These are phyloP conservation scores for Dissophora ornata DNA, from an alignment of 192 early-diverging fungal species.

Conservation along the genomic window DNA sequence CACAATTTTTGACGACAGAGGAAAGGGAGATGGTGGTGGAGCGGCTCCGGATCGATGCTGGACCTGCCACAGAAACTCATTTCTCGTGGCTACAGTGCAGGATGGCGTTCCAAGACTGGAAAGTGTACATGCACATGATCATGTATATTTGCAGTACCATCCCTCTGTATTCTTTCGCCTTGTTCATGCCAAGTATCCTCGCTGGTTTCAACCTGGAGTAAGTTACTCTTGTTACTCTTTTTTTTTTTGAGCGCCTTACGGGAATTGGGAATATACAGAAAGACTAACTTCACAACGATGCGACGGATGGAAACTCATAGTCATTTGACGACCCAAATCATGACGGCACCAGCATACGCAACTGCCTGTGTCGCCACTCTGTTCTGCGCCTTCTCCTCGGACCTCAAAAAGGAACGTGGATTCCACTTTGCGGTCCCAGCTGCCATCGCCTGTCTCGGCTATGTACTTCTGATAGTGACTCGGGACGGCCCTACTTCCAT, in stretches of 20 bases:
- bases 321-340: constrained; percentile 27
- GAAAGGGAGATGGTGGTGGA: constrained; percentile 51
- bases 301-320: no score
- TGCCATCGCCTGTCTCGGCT: constrained; percentile 52
- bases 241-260: no score
- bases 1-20: constrained; percentile 53
- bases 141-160: constrained; percentile 70
- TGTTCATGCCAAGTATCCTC: constrained; percentile 79
- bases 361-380: constrained; percentile 42
- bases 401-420: constrained; percentile 51
- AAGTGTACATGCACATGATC: constrained; percentile 58
- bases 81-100: constrained; percentile 63
- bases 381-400: constrained; percentile 15
- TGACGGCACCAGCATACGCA: constrained; percentile 60
- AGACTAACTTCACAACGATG: no score
- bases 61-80: constrained; percentile 51
- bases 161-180: constrained; percentile 68
- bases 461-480: constrained; percentile 52
- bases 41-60: constrained; percentile 59
- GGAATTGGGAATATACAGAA: no score
- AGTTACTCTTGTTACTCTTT: not conserved
- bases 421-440: constrained; percentile 51
- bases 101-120: constrained; percentile 62
- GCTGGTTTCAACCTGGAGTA: constrained; percentile 66
- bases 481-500: constrained; percentile 12